Evolutionary conservation across 208 protist genomes (phyloP).

Genomic region (Trypanosoma boissoni): DNA sequence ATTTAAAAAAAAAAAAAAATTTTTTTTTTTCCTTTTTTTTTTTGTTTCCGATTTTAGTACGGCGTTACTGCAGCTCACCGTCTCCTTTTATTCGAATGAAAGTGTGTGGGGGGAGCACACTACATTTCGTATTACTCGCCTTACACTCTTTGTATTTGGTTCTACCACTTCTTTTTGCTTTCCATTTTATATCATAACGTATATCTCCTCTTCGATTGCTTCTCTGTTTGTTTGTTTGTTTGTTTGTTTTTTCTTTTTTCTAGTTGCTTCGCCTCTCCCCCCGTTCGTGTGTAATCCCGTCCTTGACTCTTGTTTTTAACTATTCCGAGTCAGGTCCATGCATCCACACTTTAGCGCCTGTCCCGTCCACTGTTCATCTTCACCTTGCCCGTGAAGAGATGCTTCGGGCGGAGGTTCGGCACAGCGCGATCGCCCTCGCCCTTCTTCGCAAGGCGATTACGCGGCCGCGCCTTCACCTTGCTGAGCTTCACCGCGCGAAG

Average conservation of each 20-base stretch:
- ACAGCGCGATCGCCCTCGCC: constrained; percentile 96
- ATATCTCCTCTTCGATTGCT: too few relatives aligned
- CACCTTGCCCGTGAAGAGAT: constrained; percentile 98
- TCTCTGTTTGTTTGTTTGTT: constrained; percentile 4
- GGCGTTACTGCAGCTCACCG: not conserved
- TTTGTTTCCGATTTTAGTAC: not conserved
- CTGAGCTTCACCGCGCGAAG: constrained; percentile 87
- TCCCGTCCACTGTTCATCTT: constrained; percentile 87
- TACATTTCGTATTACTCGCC: too few relatives aligned
- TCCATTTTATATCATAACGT: too few relatives aligned
- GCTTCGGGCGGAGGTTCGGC: constrained; percentile 95
- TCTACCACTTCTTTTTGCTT: too few relatives aligned
- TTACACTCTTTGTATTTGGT: too few relatives aligned
- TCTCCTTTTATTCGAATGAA: too few relatives aligned
- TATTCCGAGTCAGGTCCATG: not conserved
- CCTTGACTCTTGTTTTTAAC: not conserved
- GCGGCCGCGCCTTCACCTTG: constrained; percentile 71
- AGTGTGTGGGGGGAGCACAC: too few relatives aligned
- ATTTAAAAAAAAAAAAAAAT: not conserved
- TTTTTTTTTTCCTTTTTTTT: not conserved
- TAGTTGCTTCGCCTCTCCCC: not conserved
- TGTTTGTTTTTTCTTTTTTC: constrained; percentile 1
- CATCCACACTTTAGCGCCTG: constrained; percentile 51
- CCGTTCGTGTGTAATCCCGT: too few relatives aligned
- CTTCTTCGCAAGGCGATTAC: constrained; percentile 72